phyloP scores from a whole-genome alignment of 2,329 filamentous ascomycete species.

The Aspergillus terreus region DNA sequence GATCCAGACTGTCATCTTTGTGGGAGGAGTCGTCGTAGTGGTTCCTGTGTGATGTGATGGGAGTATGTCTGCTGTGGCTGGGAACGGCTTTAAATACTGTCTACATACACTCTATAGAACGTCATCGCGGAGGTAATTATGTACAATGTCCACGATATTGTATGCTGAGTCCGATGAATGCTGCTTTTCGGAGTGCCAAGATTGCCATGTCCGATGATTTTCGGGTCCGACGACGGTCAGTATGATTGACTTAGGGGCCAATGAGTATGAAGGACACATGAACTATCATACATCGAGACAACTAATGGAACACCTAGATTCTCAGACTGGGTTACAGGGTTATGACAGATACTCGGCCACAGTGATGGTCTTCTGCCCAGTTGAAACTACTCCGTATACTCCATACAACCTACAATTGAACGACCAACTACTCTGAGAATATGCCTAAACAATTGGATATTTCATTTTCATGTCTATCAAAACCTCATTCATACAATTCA shows the following conservation, averaged over 20 bases:
- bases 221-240: background rate
- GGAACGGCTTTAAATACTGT: too few species aligned
- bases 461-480: background rate
- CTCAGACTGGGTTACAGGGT: too few species aligned
- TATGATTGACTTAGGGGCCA: background rate
- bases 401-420: too few species aligned
- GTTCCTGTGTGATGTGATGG: background rate
- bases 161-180: background rate
- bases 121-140: too few species aligned
- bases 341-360: too few species aligned
- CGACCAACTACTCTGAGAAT: too few species aligned
- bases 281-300: too few species aligned
- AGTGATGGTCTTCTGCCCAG: too few species aligned
- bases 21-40: background rate
- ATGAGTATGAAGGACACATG: too few species aligned
- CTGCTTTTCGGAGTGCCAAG: background rate
- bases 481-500: background rate
- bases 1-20: constrained; percentile 26
- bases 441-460: background rate
- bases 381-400: background rate
- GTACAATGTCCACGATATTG: too few species aligned
- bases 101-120: too few species aligned
- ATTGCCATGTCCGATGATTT: background rate
- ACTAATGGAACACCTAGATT: too few species aligned
- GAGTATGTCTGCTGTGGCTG: background rate